Conservation (phyloP, 306 rosid genomes). For the Medicago lupulina region DNA sequence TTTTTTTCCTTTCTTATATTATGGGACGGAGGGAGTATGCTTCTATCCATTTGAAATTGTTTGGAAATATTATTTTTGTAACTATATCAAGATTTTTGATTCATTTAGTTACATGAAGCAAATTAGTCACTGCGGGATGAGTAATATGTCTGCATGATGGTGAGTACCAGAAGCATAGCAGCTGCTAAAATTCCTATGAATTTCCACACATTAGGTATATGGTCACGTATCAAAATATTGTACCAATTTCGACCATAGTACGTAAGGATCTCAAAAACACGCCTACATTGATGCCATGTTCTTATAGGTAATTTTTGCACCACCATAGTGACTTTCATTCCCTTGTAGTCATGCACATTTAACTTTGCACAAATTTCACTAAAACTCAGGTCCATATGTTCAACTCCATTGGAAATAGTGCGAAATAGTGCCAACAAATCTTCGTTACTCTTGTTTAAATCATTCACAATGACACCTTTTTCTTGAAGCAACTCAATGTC, state of each 20-base stretch:
- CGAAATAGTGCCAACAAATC: neutral
- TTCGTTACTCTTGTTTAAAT: neutral
- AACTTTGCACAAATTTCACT: neutral
- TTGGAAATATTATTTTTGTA: neutral
- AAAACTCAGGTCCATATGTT: conserved; percentile 38
- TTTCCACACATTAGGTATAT: conserved; percentile 42
- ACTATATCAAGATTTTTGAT: too few relatives aligned
- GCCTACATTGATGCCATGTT: neutral
- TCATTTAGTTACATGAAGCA: neutral
- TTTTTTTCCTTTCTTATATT: too few relatives aligned
- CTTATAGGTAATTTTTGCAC: neutral
- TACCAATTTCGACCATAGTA: conserved; percentile 28
- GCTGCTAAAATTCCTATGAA: conserved; percentile 39
- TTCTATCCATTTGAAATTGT: too few relatives aligned
- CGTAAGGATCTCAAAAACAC: neutral
- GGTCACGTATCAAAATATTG: conserved; percentile 9
- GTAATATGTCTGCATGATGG: conserved; percentile 43
- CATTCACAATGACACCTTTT: conserved; percentile 6
- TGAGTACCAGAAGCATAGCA: conserved; percentile 20
- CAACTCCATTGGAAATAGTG: neutral
- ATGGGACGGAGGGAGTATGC: too few relatives aligned
- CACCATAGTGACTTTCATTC: neutral
- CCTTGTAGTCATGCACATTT: neutral
- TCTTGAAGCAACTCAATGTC: conserved; percentile 9
- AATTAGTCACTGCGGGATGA: neutral